Conservation (phyloP, 2,329 filamentous ascomycete genomes). For the Xylariaceae sp. region DNA sequence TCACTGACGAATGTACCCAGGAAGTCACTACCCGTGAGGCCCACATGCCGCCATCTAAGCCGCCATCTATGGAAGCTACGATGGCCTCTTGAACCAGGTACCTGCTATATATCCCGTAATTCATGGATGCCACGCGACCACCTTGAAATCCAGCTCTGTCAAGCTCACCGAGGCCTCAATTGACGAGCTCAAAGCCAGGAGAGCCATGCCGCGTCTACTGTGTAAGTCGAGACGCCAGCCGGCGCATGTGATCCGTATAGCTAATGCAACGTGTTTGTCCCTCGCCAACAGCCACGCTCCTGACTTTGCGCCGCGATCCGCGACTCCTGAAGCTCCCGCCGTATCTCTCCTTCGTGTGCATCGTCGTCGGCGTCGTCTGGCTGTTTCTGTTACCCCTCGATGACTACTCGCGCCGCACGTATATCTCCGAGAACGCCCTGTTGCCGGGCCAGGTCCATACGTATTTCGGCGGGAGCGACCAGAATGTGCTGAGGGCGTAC, state of each 20-base stretch:
- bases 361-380: conserved; percentile 82
- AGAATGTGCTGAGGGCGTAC: conserved; percentile 89
- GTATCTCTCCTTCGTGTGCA: conserved; percentile 78
- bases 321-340: conserved; percentile 78
- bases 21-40: too few relatives aligned
- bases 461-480: conserved; percentile 94
- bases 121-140: conserved; percentile 13
- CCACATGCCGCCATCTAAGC: too few relatives aligned
- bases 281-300: conserved; percentile 47
- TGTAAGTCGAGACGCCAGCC: conserved; percentile 36
- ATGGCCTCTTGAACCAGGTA: neutral
- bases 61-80: neutral
- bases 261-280: conserved; percentile 20
- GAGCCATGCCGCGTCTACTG: conserved; percentile 49
- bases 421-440: conserved; percentile 96
- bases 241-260: neutral
- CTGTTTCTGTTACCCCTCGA: conserved; percentile 84
- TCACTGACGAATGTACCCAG: neutral
- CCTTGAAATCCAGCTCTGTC: conserved; percentile 11
- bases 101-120: neutral
- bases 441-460: conserved; percentile 95
- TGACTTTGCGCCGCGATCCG: conserved; percentile 72
- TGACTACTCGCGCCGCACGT: conserved; percentile 85
- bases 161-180: conserved; percentile 11
- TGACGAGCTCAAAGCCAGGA: conserved; percentile 10